These are phyloP conservation scores for Candida sphagnicola DNA, from an alignment of 805 yeast species.

Conservation along the genomic window DNA sequence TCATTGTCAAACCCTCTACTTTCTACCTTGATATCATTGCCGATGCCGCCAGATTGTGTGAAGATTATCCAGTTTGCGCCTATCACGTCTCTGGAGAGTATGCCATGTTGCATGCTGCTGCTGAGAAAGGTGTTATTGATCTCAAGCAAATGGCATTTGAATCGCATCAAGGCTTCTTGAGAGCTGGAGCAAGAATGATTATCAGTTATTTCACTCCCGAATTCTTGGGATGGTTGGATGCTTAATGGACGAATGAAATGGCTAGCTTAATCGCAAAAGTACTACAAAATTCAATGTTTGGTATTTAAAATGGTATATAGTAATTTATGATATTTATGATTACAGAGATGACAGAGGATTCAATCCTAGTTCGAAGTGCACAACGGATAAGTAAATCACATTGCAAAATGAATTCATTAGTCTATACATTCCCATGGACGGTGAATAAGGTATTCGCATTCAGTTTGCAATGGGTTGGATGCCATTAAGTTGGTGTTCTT, in stretches of 20 bases:
- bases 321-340: too few species aligned
- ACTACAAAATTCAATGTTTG: too few species aligned
- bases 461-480: constrained; percentile 13
- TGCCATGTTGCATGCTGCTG: constrained; percentile 98
- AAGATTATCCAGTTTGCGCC: constrained; percentile 85
- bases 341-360: too few species aligned
- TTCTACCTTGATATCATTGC: constrained; percentile 88
- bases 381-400: too few species aligned
- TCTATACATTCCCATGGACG: too few species aligned
- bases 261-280: too few species aligned
- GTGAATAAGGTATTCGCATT: too few species aligned
- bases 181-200: constrained; percentile 94
- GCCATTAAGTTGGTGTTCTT: constrained; percentile 13
- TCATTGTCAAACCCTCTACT: constrained; percentile 94
- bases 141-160: constrained; percentile 80
- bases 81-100: constrained; percentile 97
- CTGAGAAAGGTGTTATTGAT: constrained; percentile 90
- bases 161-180: constrained; percentile 81
- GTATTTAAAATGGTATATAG: too few species aligned
- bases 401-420: too few species aligned
- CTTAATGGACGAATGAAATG: too few species aligned
- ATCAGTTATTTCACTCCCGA: constrained; percentile 95
- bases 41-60: constrained; percentile 80
- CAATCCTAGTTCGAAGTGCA: too few species aligned
- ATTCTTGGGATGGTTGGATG: constrained; percentile 81